These are phyloP conservation scores for Choricystis sp. DNA, from an alignment of 139 green algal genomes.

Conservation along the genomic window DNA sequence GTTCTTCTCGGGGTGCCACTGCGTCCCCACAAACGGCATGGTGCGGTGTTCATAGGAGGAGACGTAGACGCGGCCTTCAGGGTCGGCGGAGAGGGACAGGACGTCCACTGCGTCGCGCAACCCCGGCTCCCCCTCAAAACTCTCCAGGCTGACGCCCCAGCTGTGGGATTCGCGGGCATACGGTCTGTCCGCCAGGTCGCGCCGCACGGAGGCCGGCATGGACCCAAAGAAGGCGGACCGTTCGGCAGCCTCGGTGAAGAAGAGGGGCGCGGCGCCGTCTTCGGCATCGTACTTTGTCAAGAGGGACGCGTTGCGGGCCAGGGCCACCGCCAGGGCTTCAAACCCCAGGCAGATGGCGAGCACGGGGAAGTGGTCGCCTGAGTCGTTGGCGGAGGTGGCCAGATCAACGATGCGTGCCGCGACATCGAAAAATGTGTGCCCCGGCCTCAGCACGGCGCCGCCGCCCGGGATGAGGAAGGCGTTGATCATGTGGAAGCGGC, in stretches of 20 bases:
- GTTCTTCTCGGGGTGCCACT: slow-evolving; percentile 11
- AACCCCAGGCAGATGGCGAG: slow-evolving; percentile 10
- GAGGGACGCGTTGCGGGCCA: background rate
- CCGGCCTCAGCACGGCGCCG: background rate
- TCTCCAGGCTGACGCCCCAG: background rate
- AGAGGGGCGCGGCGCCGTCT: background rate
- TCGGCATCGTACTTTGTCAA: background rate
- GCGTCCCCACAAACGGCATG: background rate
- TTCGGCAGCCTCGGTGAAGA: background rate
- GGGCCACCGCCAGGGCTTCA: slow-evolving; percentile 6
- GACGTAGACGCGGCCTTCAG: background rate
- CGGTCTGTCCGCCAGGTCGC: background rate
- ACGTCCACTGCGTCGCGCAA: background rate
- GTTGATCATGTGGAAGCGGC: background rate
- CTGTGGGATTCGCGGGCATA: background rate
- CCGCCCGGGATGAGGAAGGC: background rate
- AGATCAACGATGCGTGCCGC: slow-evolving; percentile 21
- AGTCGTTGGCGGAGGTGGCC: slow-evolving; percentile 2
- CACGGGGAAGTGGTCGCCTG: slow-evolving; percentile 8
- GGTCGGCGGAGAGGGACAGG: background rate
- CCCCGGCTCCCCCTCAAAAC: background rate
- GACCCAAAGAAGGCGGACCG: background rate
- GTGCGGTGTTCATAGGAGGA: background rate
- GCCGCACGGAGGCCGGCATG: background rate
- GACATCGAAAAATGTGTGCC: slow-evolving; percentile 44